These are phyloP conservation scores for Lathyrus sativus DNA, from an alignment of 306 rosid species.

Conservation along the genomic window DNA sequence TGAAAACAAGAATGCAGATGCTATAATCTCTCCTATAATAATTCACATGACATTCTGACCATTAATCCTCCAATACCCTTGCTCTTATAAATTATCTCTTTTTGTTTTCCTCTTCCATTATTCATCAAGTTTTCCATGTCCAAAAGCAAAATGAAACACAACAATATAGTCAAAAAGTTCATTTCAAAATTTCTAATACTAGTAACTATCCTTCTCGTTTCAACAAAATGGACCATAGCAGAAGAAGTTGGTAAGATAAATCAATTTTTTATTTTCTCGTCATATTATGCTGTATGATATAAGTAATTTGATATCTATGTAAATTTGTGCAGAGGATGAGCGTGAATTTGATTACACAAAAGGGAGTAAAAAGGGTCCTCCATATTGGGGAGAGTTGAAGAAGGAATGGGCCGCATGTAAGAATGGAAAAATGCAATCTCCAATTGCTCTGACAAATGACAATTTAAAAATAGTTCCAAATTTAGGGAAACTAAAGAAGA, in stretches of 20 bases:
- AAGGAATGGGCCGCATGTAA: slow-evolving; percentile 64
- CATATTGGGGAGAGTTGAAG: slow-evolving; percentile 58
- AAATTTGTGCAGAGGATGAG: slow-evolving; percentile 59
- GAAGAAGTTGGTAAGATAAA: slow-evolving; percentile 69
- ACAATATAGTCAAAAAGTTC: slow-evolving; percentile 23
- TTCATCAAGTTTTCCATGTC: not conserved
- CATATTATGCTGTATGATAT: not conserved
- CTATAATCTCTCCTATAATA: no score
- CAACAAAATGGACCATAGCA: slow-evolving; percentile 39
- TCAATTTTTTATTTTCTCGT: not conserved
- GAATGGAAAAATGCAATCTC: slow-evolving; percentile 64
- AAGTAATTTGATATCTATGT: not conserved
- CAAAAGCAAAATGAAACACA: slow-evolving; percentile 44
- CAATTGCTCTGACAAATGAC: slow-evolving; percentile 55
- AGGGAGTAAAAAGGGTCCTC: slow-evolving; percentile 56
- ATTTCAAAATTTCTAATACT: slow-evolving; percentile 27
- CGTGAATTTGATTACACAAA: slow-evolving; percentile 50
- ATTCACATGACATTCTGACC: no score
- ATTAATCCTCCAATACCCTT: not conserved
- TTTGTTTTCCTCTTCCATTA: not conserved
- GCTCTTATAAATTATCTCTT: not conserved
- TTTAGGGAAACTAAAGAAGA: slow-evolving; percentile 39
- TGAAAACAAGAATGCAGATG: no score
- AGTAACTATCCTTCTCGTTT: slow-evolving; percentile 28
- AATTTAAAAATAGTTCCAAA: slow-evolving; percentile 41